A percentile compares a stretch with the other conserved stretches of the same genome.
Conservation (phyloP, 805 yeast species). For the Sugiyamaella qingdaonensis region DNA sequence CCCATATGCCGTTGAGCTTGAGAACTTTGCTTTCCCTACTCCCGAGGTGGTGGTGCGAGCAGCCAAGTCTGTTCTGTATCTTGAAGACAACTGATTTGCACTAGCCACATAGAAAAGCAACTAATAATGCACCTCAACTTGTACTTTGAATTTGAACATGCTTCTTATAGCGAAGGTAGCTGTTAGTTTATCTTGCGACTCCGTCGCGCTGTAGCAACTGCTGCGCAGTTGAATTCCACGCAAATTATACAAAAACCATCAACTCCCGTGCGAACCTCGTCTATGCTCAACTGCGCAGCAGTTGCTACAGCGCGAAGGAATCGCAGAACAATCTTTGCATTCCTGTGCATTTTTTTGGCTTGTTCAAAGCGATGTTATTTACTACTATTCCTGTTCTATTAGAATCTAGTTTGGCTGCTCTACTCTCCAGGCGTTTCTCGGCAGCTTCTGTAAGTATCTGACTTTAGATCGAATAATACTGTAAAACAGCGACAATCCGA, state of each 20-base stretch:
- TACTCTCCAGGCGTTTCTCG: conserved; percentile 74
- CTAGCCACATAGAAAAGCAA: conserved; percentile 1
- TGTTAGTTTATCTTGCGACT: no score
- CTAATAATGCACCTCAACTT: background rate
- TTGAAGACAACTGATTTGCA: conserved; percentile 27
- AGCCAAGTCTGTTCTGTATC: conserved; percentile 38
- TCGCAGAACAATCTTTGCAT: no score
- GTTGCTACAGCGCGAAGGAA: no score
- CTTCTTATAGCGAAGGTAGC: no score
- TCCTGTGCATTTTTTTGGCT: no score
- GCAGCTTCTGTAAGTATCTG: conserved; percentile 62
- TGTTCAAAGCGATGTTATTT: background rate
- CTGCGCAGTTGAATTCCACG: no score
- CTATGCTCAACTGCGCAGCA: no score
- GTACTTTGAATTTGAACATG: no score
- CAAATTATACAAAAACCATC: no score
- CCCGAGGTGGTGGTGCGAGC: conserved; percentile 82
- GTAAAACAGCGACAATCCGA: conserved; percentile 64
- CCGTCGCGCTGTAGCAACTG: no score
- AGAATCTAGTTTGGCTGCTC: background rate
- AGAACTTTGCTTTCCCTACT: conserved; percentile 99
- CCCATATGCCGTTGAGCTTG: conserved; percentile 93
- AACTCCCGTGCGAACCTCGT: no score
- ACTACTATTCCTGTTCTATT: background rate
- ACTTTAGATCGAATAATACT: conserved; percentile 64